Evolutionary conservation across 1,284 basidiomycete species (phyloP), one percentile per base, ranked within the genome.

Genomic region (Ustilago bromivora): DNA sequence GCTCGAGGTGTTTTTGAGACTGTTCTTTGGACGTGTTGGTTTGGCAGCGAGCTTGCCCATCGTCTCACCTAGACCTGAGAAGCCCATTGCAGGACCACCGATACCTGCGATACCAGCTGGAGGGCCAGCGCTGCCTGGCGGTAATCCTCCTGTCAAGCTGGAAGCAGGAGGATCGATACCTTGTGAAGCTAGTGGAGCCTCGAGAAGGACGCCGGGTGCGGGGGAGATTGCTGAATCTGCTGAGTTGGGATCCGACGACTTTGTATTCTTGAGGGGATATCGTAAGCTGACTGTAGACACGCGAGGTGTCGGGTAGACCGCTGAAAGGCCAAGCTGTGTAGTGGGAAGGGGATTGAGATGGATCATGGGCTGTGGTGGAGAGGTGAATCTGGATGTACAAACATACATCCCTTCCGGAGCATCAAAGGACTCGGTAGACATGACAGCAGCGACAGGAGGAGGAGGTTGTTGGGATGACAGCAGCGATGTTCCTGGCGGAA

Each of bases 1-100:
- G 36, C 93, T 95, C 23, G 92, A 94, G 0, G 93, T 94, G 1
- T 93, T 94, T 63, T 92, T 90, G 82, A 96, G 91, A 82, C 92
- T 95, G 79, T 94, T 93, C 86, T 94, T 95, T 23, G 95, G 94
- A 46, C 93, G 89, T 9, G 91, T 61, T 1, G 69, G 66, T n/a
- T 80, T 80, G 23, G 71, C 49, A 36, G 66, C 67, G 34, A 80
- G 64, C 40, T 53, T 66, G 61, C 75, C 77, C 71, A 76, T 78
- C 28, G 64, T 72, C 12, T 75, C 61, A n/a, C 71, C 70, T 10
- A 76, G 67, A 54, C 74, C 75, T 9, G 70, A 66, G 28, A 77
- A 77, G 41, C 75, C 70, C 75, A 77, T 77, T 9, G 66, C 75
- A 2, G 66, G 53, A 9, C 70, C 75, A 23, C 75, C 76, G 23